Evolutionary conservation across 225 moss, liverwort and hornwort genomes (phyloP), one percentile per base, ranked within the genome.

Genomic region (Marchantia polymorpha): DNA sequence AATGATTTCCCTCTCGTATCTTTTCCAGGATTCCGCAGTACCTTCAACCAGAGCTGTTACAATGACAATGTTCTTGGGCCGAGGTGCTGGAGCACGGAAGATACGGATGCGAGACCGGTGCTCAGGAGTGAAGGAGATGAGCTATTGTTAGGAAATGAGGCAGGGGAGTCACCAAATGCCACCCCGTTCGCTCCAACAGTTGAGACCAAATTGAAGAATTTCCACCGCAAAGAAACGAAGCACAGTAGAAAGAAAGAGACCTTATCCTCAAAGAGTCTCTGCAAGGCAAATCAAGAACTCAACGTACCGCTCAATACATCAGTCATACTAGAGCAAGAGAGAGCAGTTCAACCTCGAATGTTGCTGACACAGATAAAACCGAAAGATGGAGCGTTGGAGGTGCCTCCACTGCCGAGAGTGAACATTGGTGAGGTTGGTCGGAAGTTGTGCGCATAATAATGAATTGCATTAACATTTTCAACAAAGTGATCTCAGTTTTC

Each of bases 351-450:
- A 52, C n/a, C 68, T 77, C 82, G 11, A 80, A 17, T 68, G 25
- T 46, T 25, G 66, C 52, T 10, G 58, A 76, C 76, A 22, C 82
- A n/a, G 22, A 76, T 76, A 17, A 82, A 82, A 29, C 13, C 64
- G 10, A 82, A 82, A 58, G 76, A 75, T 56, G 79, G 59, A 67
- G 31, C 56, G 48, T 49, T 55, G 66, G 82, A 85, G 77, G 77
- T 61, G 67, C 76, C 80, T 82, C 73, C 10, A 76, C 54, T 83
- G 54, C 76, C 80, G 10, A 78, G 50, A 70, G 85, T 83, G 22
- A 80, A 83, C 77, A 69, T 77, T 64, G 85, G 85, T 86, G 77
- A 80, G 80, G 73, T n/a, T 73, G 68, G 17, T 26, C 49, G 48
- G 64, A 77, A 46, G 58, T 75, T 15, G 39, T 46, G 61, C 56